Evolutionary conservation across 1,284 basidiomycete genomes (phyloP).

Genomic region (Sporisorium graminicola): DNA sequence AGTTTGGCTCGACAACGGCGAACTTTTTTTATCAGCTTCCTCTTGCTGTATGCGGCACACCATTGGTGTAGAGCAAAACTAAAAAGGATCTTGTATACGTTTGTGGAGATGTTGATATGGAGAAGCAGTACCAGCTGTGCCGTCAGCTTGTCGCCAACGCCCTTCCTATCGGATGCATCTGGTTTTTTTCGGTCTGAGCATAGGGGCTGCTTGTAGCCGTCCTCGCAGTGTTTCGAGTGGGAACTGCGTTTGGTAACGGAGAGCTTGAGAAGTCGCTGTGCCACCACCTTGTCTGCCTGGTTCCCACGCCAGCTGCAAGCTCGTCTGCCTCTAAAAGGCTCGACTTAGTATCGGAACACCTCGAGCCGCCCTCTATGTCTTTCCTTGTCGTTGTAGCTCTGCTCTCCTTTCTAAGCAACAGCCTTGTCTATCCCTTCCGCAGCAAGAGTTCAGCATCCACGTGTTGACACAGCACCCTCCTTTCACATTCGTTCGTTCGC

Average conservation of each 20-base stretch:
- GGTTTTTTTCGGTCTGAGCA: not conserved
- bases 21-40: too few relatives aligned
- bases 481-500: not conserved
- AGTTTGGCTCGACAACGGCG: too few relatives aligned
- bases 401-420: not conserved
- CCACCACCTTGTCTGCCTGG: not conserved
- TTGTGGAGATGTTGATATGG: too few relatives aligned
- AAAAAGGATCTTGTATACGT: too few relatives aligned
- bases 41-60: too few relatives aligned
- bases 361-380: not conserved
- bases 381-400: not conserved
- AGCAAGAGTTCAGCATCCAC: not conserved
- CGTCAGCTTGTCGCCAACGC: too few relatives aligned
- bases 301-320: not conserved
- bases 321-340: not conserved
- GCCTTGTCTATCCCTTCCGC: not conserved
- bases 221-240: not conserved
- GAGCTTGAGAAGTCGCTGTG: not conserved
- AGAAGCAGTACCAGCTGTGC: too few relatives aligned
- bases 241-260: too few relatives aligned
- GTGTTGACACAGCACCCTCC: not conserved
- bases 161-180: not conserved
- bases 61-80: too few relatives aligned
- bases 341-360: not conserved
- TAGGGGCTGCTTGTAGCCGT: not conserved